Base-by-base conservation (phyloP, 2,329 filamentous ascomycete genomes). In the Elsinoe fawcettii region DNA sequence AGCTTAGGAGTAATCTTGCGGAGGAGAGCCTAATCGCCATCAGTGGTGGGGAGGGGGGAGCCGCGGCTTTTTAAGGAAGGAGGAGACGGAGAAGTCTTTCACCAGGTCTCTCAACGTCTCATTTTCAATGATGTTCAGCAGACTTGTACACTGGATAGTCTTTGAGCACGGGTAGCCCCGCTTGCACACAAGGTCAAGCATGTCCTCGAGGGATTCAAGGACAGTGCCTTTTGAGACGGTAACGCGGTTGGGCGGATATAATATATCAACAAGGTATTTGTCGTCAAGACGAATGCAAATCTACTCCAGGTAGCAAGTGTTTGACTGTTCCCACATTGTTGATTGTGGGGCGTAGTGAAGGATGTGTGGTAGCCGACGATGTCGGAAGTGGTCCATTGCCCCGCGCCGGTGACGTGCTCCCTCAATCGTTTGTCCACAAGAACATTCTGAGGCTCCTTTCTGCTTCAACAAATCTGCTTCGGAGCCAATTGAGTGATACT, bases 1-100 rank as follows among this genome's bases (percentile, higher is more conserved):
- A 70, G 23, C 60, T 77, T 55, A 71, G 73, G 60, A 71, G 71
- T 23, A 73, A 76, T 55, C 65, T 78, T 60, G 75, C 75, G 1
- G 76, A 78, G 62, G 66, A 73, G 61, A 71, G 72, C n/a, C 59
- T 78, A 58, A 68, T 72, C 58, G 66, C 64, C 11, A 61, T 75
- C 58, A 73, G 69, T 54, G 73, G 69, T 11, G 73, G 74, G 57
- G 70, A 71, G 59, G 65, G 67, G 37, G 69, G 71, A 46, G 70
- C 69, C 2, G 63, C 62, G 36, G 63, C 63, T 41, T 66, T 66
- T 63, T 60, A 59, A 41, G 30, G 5, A 22, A 27, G 9, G 22
- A n/a, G 12, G n/a, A 14, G 8, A 20, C 16, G n/a, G 11, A 12
- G 36, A 44, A 6, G 6, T 9, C 9, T 30, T 5, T 30, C 9